Percentiles rank a stretch among this genome's conserved stretches.
Evolutionary conservation across 139 green algal species (phyloP).

Genomic region (Chlorella vulgaris): DNA sequence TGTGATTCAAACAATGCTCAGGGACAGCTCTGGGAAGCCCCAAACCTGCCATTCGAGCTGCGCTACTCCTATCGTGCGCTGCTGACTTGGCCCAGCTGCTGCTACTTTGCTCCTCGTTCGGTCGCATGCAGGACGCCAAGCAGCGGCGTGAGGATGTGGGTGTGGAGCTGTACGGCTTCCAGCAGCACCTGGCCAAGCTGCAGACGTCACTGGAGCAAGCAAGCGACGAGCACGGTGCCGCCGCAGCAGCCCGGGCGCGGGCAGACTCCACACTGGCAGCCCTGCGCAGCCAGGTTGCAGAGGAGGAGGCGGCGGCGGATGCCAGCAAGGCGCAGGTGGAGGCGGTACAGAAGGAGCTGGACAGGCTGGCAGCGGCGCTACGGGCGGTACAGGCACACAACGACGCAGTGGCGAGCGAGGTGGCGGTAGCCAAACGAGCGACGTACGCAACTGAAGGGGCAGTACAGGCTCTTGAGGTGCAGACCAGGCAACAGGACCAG

Average conservation of each 20-base stretch:
- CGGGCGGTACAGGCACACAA: conserved; percentile 69
- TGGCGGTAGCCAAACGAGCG: conserved; percentile 79
- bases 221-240: conserved; percentile 62
- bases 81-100: neutral
- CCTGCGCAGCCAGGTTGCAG: conserved; percentile 39
- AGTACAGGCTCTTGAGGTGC: conserved; percentile 77
- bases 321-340: conserved; percentile 61
- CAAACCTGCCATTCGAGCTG: too few relatives aligned
- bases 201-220: conserved; percentile 81
- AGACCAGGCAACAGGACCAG: conserved; percentile 86
- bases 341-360: conserved; percentile 78
- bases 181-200: conserved; percentile 88
- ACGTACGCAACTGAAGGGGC: conserved; percentile 84
- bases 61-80: neutral
- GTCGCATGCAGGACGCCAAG: conserved; percentile 62
- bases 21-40: too few relatives aligned
- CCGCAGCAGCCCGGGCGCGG: conserved; percentile 21
- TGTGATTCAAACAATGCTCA: too few relatives aligned
- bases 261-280: conserved; percentile 61
- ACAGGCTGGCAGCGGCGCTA: conserved; percentile 68
- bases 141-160: conserved; percentile 76
- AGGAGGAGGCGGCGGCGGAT: conserved; percentile 45
- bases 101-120: neutral
- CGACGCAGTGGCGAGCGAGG: conserved; percentile 72
- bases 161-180: conserved; percentile 91